Evolutionary conservation across 179 eudicot genomes (phyloP), one percentile per base, ranked within the genome.

Genomic region (Amaranthus tricolor): DNA sequence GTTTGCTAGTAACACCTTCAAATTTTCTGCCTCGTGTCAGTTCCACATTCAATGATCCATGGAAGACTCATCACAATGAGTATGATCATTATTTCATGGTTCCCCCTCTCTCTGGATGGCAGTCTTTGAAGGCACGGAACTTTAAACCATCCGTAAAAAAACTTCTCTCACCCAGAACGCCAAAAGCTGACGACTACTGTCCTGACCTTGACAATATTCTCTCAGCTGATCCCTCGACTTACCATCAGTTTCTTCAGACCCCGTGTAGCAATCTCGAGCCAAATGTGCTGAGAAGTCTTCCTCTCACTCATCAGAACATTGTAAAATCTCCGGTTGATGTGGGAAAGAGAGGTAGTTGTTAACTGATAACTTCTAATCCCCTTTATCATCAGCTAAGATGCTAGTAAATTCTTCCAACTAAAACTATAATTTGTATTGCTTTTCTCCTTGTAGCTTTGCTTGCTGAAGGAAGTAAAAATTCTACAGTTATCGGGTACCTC

Each of bases 271-370:
- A 53, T 15, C 57, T 59, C 68, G 68, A 71, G 56, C 66, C 77
- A 19, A 44, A 45, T 24, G 59, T 77, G 61, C 62, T 64, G 44
- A 60, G 44, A 55, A 67, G 55, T 62, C 58, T 7, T 72, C 74
- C 79, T 68, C 51, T 19, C 58, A 68, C 49, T 72, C 55, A 62
- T 61, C 79, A 62, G 59, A 70, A 64, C 9, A 82, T 73, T 73
- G 50, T 62, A 13, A 79, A 63, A 47, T 53, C 78, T 40, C 24
- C 62, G 78, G 45, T 15, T 47, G 60, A 67, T 48, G 50, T 40
- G 60, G 76, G 78, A 55, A 73, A 48, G 65, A 74, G 66, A 77
- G 81, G 83, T 83, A 80, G 47, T 40, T 9, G 44, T 70, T n/a
- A 6, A 21, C 21, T 45, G 20, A 47, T 52, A 47, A n/a, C 5